Conservation (phyloP, 306 rosid genomes). For the Neltuma alba region DNA sequence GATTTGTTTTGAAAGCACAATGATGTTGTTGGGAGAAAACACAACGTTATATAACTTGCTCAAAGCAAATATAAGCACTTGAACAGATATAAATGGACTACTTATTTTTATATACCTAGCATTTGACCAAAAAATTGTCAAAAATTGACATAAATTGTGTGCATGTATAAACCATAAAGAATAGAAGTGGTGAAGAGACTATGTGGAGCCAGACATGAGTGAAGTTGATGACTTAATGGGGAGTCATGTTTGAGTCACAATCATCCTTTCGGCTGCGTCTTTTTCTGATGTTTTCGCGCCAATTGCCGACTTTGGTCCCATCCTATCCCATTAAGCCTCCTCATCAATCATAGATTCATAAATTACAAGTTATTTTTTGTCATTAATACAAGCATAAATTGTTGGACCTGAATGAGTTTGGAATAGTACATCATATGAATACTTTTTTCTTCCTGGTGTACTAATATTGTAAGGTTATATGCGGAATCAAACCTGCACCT, state of each 20-base stretch:
- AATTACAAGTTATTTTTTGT: neutral
- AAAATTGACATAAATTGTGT: too few relatives aligned
- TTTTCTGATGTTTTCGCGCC: slow-evolving; percentile 28
- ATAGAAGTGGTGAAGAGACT: neutral
- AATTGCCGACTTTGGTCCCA: slow-evolving; percentile 26
- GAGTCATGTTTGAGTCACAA: slow-evolving; percentile 39
- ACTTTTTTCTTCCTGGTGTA: too few relatives aligned
- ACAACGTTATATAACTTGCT: neutral
- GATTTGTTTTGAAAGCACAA: neutral
- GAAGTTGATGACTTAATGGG: too few relatives aligned
- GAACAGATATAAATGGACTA: neutral
- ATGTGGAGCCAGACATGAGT: neutral
- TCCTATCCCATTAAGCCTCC: neutral
- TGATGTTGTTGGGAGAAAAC: neutral
- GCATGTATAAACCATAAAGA: too few relatives aligned
- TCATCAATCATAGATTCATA: slow-evolving; percentile 15
- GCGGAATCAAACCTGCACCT: too few relatives aligned
- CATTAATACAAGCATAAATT: neutral
- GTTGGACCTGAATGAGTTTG: neutral
- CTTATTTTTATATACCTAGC: neutral
- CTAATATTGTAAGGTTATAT: too few relatives aligned
- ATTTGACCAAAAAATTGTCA: too few relatives aligned
- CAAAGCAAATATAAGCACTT: neutral
- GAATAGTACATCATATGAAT: too few relatives aligned
- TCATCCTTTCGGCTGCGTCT: slow-evolving; percentile 62